phyloP scores from a whole-genome alignment of 2,329 filamentous ascomycete genomes.

The Aspergillus novofumigatus region DNA sequence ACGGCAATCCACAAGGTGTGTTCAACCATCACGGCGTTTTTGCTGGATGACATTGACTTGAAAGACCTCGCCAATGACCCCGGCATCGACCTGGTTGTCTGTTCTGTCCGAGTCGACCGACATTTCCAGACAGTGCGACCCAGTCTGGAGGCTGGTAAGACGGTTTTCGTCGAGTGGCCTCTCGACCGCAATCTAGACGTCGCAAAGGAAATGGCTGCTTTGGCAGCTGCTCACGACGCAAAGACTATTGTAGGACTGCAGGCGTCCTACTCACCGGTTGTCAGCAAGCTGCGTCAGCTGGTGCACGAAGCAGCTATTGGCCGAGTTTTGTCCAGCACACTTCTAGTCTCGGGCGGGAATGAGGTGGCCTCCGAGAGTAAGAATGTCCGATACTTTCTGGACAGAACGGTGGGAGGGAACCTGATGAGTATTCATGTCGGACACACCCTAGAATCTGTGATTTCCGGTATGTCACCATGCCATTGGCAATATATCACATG shows the following conservation, averaged over 20 bases:
- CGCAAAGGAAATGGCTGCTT: constrained; percentile 40
- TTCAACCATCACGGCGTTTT: background rate
- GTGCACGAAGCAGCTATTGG: constrained; percentile 48
- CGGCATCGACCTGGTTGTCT: constrained; percentile 52
- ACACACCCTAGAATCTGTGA: constrained; percentile 3
- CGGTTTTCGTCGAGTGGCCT: constrained; percentile 57
- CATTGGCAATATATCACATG: background rate
- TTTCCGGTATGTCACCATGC: background rate
- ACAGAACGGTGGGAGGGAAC: constrained; percentile 8
- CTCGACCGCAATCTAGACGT: constrained; percentile 44
- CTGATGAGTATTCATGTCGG: constrained; percentile 9
- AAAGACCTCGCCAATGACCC: constrained; percentile 45
- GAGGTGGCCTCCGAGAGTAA: constrained; percentile 4
- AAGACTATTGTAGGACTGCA: constrained; percentile 51
- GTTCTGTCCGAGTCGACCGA: constrained; percentile 50
- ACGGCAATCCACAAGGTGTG: constrained; percentile 45
- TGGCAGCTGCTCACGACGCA: constrained; percentile 31
- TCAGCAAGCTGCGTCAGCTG: constrained; percentile 44
- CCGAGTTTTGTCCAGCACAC: constrained; percentile 48
- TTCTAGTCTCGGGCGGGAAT: constrained; percentile 34
- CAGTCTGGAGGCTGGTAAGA: constrained; percentile 50
- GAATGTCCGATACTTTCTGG: constrained; percentile 9
- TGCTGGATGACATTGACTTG: background rate
- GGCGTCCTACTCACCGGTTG: constrained; percentile 44
- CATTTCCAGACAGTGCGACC: constrained; percentile 48